These are phyloP conservation scores for Angomonas deanei DNA, from an alignment of 208 protist genomes.

Conservation along the genomic window DNA sequence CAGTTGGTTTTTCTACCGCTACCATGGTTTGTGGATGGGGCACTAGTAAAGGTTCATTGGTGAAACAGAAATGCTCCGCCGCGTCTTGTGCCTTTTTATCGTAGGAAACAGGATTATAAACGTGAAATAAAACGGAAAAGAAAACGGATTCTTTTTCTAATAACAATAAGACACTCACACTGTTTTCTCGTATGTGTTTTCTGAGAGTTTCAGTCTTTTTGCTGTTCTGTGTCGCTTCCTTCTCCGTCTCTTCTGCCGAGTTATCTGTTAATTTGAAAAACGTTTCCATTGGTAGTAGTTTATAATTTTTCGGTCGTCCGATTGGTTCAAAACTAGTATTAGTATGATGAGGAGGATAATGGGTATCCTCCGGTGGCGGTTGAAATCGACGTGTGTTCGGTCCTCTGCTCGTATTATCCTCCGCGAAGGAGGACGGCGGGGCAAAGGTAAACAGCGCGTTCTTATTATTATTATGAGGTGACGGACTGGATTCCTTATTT, in stretches of 20 bases:
- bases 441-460: background rate
- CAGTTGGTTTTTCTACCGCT: no score
- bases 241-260: background rate
- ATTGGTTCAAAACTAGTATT: background rate
- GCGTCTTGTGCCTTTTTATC: background rate
- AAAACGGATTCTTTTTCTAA: constrained; percentile 19
- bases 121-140: constrained; percentile 28
- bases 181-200: background rate
- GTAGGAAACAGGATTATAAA: constrained; percentile 2
- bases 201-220: background rate
- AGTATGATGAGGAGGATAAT: no score
- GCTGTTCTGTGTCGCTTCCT: background rate
- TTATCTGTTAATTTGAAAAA: background rate
- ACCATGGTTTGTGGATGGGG: no score
- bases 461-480: no score
- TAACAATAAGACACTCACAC: constrained; percentile 32
- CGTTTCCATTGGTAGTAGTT: background rate
- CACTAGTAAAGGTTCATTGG: background rate
- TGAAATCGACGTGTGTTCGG: background rate
- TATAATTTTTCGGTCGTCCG: background rate
- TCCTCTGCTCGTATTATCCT: background rate
- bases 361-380: background rate
- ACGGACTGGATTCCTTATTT: no score
- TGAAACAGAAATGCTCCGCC: background rate
- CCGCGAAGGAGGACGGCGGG: background rate